phyloP scores from a whole-genome alignment of 441 rosid species.

The Euphorbia celastroides region DNA sequence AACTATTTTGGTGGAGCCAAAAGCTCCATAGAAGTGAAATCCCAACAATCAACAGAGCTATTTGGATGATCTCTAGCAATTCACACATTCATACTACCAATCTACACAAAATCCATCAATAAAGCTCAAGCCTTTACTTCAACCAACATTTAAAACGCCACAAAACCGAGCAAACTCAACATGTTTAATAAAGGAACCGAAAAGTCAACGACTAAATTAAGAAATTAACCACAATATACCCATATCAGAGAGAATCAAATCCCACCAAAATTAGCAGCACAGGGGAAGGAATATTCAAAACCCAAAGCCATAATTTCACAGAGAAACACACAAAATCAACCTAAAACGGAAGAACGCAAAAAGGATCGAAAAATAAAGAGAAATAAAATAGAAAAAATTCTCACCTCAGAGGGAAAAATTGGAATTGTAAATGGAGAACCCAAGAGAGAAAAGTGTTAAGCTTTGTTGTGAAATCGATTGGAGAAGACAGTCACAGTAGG shows the following conservation, averaged over 20 bases:
- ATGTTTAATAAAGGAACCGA: background rate
- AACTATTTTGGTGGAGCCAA: no score
- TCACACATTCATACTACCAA: background rate
- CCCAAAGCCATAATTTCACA: background rate
- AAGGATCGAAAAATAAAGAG: background rate
- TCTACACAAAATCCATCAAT: background rate
- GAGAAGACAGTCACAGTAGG: background rate
- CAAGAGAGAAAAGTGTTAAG: background rate
- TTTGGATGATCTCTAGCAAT: background rate
- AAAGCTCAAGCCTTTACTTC: background rate
- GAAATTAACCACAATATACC: background rate
- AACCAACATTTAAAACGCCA: background rate
- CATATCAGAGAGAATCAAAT: background rate
- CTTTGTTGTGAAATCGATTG: background rate
- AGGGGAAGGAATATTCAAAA: background rate
- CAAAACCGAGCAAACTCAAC: background rate
- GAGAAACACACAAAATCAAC: constrained; percentile 1
- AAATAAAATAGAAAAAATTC: background rate
- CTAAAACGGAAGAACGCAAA: background rate
- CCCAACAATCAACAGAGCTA: no score
- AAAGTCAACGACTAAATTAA: constrained; percentile 6
- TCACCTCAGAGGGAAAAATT: constrained; percentile 13
- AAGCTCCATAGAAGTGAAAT: no score
- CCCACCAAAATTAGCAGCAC: background rate
- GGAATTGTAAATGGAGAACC: background rate